Evolutionary conservation across 2,329 filamentous ascomycete species (phyloP), one percentile per base, ranked within the genome.

Genomic region (Sporothrix variecibatus): DNA sequence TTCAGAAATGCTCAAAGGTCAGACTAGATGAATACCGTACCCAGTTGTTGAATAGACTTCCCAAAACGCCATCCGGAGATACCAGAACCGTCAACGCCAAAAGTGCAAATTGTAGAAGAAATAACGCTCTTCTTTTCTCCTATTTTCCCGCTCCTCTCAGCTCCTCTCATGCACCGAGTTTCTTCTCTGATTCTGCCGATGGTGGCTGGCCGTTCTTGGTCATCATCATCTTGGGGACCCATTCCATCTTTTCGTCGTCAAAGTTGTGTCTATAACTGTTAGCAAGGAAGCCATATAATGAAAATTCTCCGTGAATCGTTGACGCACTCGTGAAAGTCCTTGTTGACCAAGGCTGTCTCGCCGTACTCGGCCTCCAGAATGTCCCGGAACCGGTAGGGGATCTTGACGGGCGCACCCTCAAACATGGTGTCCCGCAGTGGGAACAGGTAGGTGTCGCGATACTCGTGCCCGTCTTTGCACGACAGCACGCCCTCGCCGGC

Each of bases 361-460:
- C 86, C 82, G 76, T 92, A 92, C 78, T 92, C 89, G 11, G 87
- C 84, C 26, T 83, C 82, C 0, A 92, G 82, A 68, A 92, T 85
- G 65, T 89, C 87, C 75, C 87, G 85, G 78, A 90, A 92, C 8
- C 84, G 82, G 78, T 86, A 90, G 0, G 92, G 92, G 31, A 94
- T 90, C 81, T 90, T 90, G 64, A 87, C 91, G 0, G 86, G 83
- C 0, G 90, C 86, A 0, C 90, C 91, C 78, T 94, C 92, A 73
- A 93, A 94, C 0, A 84, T 86, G 1, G 90, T 92, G 75, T 90
- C 87, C n/a, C 90, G 85, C 78, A 94, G 83, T 0, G 92, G 92
- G 78, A 90, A 93, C 12, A 94, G 83, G 72, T 92, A 86, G 0
- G 85, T 86, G 73, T 88, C 86, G 84, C 83, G 80, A 76, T 84